Evolutionary conservation across 805 yeast species (phyloP), one percentile per base, ranked within the genome.

Genomic region (Sungouiella blattae): DNA sequence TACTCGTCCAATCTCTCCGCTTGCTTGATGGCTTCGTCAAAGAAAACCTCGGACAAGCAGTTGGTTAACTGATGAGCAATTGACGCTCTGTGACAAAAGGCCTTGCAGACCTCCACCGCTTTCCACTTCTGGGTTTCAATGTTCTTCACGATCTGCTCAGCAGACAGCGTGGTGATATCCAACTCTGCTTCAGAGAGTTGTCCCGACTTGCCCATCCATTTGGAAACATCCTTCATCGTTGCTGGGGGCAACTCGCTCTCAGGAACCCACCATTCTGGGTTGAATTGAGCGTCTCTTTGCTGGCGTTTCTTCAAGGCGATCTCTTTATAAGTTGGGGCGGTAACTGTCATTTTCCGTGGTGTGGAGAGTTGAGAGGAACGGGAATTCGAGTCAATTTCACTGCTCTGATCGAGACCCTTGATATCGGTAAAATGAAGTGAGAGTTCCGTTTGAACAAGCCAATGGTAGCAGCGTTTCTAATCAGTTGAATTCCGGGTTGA

Each of bases 81-180:
- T 3, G 77, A 68, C 3, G 83, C 76, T 29, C 84, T 55, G 47
- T 78, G 78, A 40, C 77, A 69, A 52, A 72, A 79, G 1, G 84
- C 83, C 8, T 54, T 55, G 1, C 75, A 60, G 3, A 78, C 79
- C 29, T 71, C 67, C 1, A 57, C 52, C 1, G 82, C 51, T 3
- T 67, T 55, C 55, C 65, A 62, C 37, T 61, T 32, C 25, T 26
- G 26, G 27, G 28, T 26, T 26, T 52, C 57, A 39, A 68, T 60
- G 20, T 59, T 58, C 4, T 35, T 40, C 6, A 61, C 40, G 26
- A 67, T 47, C 21, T 44, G 43, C 12, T 39, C 31, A 4, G 64
- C 67, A 15, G 52, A 38, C 7, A 64, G 37, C 8, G 55, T 57
- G 2, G 75, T 70, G 32, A 72, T 71, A 36, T 56, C 69, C 7